A percentile compares a stretch with the other conserved stretches of the same genome.
Evolutionary conservation across 192 early-diverging fungal species (phyloP).

Genomic region (Funneliformis geosporum): DNA sequence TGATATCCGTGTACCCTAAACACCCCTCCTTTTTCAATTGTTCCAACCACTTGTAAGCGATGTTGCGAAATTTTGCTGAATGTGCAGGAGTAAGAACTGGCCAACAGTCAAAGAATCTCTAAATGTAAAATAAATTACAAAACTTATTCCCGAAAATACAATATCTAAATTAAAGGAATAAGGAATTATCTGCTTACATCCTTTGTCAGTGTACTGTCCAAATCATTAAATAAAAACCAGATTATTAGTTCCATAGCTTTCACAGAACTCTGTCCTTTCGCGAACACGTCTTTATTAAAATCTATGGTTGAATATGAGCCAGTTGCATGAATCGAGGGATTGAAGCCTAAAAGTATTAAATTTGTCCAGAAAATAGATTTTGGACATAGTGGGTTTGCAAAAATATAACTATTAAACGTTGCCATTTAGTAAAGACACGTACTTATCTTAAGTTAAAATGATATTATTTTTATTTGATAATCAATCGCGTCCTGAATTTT

Average conservation of each 20-base stretch:
- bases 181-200: too few species aligned
- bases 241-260: constrained; percentile 35
- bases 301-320: constrained; percentile 21
- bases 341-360: constrained; percentile 22
- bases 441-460: too few species aligned
- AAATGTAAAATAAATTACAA: background rate
- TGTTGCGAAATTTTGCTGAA: constrained; percentile 57
- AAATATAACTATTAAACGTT: background rate
- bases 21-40: constrained; percentile 51
- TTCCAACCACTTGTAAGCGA: constrained; percentile 61
- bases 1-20: constrained; percentile 21
- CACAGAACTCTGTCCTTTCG: constrained; percentile 3
- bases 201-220: constrained; percentile 6
- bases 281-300: constrained; percentile 29
- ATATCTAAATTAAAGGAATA: too few species aligned
- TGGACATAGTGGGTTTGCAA: background rate
- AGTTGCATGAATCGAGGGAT: constrained; percentile 27
- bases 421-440: too few species aligned
- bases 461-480: too few species aligned
- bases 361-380: constrained; percentile 31
- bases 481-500: too few species aligned
- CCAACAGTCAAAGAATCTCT: constrained; percentile 17
- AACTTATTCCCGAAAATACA: background rate
- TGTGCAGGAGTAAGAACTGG: constrained; percentile 31
- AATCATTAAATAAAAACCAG: constrained; percentile 33